phyloP scores from a whole-genome alignment of 345 rosid species.

The Cardiospermum halicacabum region DNA sequence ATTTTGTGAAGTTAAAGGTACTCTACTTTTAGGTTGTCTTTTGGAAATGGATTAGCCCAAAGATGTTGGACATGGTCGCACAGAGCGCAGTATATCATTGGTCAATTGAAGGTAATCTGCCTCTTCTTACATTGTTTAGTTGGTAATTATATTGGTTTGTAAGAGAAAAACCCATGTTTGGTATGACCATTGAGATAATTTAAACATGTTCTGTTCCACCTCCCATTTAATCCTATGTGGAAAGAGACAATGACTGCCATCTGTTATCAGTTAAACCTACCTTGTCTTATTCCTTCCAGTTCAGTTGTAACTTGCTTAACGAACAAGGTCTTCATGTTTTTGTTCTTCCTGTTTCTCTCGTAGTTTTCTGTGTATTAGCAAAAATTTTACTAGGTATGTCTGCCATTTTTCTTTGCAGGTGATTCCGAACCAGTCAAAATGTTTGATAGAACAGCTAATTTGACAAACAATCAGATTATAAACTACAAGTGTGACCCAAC shows the following conservation, averaged over 20 bases:
- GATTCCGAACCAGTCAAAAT: slow-evolving; percentile 94
- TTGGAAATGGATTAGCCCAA: slow-evolving; percentile 97
- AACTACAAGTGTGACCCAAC: slow-evolving; percentile 91
- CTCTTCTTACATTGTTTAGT: slow-evolving; percentile 20
- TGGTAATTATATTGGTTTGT: neutral
- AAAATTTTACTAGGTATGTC: slow-evolving; percentile 10
- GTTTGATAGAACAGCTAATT: slow-evolving; percentile 95
- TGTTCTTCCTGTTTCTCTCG: neutral
- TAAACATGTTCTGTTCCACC: no score
- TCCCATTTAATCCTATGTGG: no score
- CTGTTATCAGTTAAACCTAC: no score
- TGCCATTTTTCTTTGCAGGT: slow-evolving; percentile 36
- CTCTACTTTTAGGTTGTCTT: slow-evolving; percentile 62
- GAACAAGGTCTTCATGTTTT: neutral
- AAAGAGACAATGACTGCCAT: no score
- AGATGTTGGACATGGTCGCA: slow-evolving; percentile 92
- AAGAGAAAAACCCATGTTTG: no score
- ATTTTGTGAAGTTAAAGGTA: slow-evolving; percentile 3
- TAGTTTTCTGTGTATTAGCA: neutral
- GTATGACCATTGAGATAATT: no score
- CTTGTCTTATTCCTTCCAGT: no score
- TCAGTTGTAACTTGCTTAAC: no score
- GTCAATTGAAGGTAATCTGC: slow-evolving; percentile 82
- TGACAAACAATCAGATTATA: slow-evolving; percentile 90
- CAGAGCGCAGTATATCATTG: slow-evolving; percentile 90